Evolutionary conservation across 331 rosid genomes (phyloP), one percentile per base, ranked within the genome.

Genomic region (Erythrophleum ivorense): DNA sequence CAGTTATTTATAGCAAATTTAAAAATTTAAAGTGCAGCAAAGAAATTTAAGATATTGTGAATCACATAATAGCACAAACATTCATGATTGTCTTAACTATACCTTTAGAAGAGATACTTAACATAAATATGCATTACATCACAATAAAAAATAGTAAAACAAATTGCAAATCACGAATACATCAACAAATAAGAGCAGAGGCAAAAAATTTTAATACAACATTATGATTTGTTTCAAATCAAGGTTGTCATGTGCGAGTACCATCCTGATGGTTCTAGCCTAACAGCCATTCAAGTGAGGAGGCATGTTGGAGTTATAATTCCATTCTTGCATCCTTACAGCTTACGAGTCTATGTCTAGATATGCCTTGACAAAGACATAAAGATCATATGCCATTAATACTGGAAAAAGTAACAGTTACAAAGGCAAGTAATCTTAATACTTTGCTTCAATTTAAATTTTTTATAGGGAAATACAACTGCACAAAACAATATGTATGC

Each of bases 1-100:
- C 33, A 66, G 59, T 71, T 71, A 41, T 72, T 57, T 16, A 55
- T n/a, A 62, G 67, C 33, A 79, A 79, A 62, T 29, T 43, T 59
- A 43, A 76, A 79, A 79, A 62, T 29, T 43, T 59, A 43, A 76
- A 21, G 13, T 3, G 33, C n/a, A 41, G 3, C 16, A 12, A 29
- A 60, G 8, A 60, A 60, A 29, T 75, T n/a, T 6, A 76, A 24
- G 18, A 18, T 45, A 49, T 24, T 13, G 52, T 33, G 18, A 45
- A 60, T 7, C 71, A 62, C 13, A 7, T 5, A 12, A 18, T 31
- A 13, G n/a, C 18, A 62, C 34, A 31, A 31, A 33, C 68, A 62
- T 13, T 62, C 68, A 13, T 29, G 12, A 33, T 3, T 31, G 3
- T 62, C 33, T 14, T 2, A 36, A 31, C 68, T 33, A 29, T 15